Conservation (phyloP, 1,139 yeast species). For the Hanseniaspora gamundiae region DNA sequence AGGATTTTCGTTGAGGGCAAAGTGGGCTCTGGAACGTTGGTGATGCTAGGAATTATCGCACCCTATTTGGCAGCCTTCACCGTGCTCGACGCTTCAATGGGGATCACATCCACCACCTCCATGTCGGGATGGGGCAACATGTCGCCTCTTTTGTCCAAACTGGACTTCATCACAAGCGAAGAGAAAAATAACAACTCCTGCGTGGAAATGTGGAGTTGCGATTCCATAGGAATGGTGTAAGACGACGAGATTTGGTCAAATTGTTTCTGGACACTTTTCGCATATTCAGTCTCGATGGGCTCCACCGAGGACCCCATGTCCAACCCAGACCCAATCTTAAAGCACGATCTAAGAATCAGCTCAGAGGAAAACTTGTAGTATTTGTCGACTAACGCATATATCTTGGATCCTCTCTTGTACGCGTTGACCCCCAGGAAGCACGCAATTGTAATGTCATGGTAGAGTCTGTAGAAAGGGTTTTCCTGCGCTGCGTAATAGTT, state of each 20-base stretch:
- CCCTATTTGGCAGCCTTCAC: slow-evolving; percentile 26
- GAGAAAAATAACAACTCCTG: slow-evolving; percentile 36
- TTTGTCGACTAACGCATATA: slow-evolving; percentile 49
- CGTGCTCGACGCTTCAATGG: slow-evolving; percentile 22
- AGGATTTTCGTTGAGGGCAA: slow-evolving; percentile 55
- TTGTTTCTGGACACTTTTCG: slow-evolving; percentile 36
- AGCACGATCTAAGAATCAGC: slow-evolving; percentile 58
- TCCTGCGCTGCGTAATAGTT: slow-evolving; percentile 29
- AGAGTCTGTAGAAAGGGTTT: slow-evolving; percentile 37
- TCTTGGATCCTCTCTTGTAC: slow-evolving; percentile 42
- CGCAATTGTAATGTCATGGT: slow-evolving; percentile 64
- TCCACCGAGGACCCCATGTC: slow-evolving; percentile 14
- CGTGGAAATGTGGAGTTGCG: slow-evolving; percentile 35
- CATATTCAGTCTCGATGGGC: slow-evolving; percentile 14
- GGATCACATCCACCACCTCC: slow-evolving; percentile 23
- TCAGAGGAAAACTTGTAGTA: slow-evolving; percentile 65
- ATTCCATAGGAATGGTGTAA: slow-evolving; percentile 50
- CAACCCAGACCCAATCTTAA: slow-evolving; percentile 33
- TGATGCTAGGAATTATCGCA: slow-evolving; percentile 25
- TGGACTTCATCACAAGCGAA: slow-evolving; percentile 28
- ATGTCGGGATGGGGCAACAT: slow-evolving; percentile 23
- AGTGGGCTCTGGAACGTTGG: slow-evolving; percentile 49
- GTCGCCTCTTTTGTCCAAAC: slow-evolving; percentile 21
- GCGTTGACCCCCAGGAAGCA: slow-evolving; percentile 38
- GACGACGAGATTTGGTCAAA: slow-evolving; percentile 54